Percentiles rank a stretch among this genome's conserved stretches.
These are phyloP conservation scores for Pyrus bretschneideri DNA, from an alignment of 306 rosid genomes.

Conservation along the genomic window DNA sequence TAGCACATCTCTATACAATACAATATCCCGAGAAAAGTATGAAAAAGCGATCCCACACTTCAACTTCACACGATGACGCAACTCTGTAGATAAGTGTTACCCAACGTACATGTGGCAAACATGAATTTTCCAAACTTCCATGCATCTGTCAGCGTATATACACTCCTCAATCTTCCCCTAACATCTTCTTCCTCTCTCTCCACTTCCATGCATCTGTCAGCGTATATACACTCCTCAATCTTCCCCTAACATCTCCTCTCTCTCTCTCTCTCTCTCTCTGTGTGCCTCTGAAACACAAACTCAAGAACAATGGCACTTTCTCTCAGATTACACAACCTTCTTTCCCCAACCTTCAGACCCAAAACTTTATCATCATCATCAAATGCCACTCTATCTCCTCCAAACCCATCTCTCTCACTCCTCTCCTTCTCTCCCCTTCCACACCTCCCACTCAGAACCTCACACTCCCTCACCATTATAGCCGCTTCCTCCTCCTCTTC, in stretches of 20 bases:
- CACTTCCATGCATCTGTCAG: neutral
- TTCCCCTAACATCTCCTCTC: neutral
- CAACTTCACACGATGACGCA: neutral
- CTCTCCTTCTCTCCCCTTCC: conserved; percentile 29
- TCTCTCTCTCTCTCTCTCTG: neutral
- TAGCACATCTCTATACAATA: no score
- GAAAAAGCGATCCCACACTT: neutral
- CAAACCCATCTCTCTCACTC: conserved; percentile 8
- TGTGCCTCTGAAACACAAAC: neutral
- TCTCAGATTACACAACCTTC: conserved; percentile 22
- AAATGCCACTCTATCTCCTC: conserved; percentile 6
- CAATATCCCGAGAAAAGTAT: neutral
- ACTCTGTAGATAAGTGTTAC: neutral
- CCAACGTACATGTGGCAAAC: conserved; percentile 13
- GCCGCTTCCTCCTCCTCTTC: conserved; percentile 57
- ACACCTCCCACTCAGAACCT: conserved; percentile 30
- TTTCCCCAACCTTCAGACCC: conserved; percentile 31
- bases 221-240: neutral
- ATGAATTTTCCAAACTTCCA: neutral
- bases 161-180: neutral
- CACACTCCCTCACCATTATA: conserved; percentile 19
- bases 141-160: neutral
- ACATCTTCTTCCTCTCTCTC: neutral
- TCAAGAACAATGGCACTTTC: conserved; percentile 45
- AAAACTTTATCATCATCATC: conserved; percentile 15